Base-by-base conservation (phyloP, 306 rosid genomes). In the Lotus japonicus region DNA sequence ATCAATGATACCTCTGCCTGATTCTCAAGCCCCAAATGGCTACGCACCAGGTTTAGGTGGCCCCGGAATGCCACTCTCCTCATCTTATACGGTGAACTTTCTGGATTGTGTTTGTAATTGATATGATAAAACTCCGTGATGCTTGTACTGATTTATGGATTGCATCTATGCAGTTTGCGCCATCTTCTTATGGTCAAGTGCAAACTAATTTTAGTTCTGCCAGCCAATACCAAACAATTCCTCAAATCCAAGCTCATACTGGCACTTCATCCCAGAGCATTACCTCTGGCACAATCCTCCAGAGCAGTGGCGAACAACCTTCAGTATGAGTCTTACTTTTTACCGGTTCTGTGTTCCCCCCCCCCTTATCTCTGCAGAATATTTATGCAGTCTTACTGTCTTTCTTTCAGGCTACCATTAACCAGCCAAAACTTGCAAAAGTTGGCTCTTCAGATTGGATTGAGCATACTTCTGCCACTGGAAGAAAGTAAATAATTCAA, bases 381-480 rank as follows among this genome's bases (percentile, higher is more conserved):
- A 13, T 57, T 71, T 59, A 72, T 58, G 23, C 13, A 6, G 46
- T 43, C 39, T 55, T 63, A 41, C 42, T 51, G 65, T 65, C 28
- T 71, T 21, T 71, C 56, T 78, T 81, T 80, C 79, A 89, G 98
- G 88, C 74, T 50, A 44, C 82, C 13, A 63, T 26, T 71, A 48
- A 62, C 68, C 89, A 56, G 78, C 79, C 78, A 59, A 62, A 57
- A 66, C 62, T 64, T 21, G 9, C 60, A 3, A 81, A 75, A 38
- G 83, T 61, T 79, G 79, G 86, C 46, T 72, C 84, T 28, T 76
- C 96, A 9, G 92, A 86, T 57, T 92, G 96, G 98, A 89, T 73
- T 50, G 98, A 92, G 74, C 98, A 92, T 79, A 77, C 81, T 33
- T 81, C 96, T 77, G 83, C 92, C 77, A 87, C 80, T 74, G 98